Conservation (phyloP, 1,284 basidiomycete genomes). For the Kalmanozyma brasiliensis region DNA sequence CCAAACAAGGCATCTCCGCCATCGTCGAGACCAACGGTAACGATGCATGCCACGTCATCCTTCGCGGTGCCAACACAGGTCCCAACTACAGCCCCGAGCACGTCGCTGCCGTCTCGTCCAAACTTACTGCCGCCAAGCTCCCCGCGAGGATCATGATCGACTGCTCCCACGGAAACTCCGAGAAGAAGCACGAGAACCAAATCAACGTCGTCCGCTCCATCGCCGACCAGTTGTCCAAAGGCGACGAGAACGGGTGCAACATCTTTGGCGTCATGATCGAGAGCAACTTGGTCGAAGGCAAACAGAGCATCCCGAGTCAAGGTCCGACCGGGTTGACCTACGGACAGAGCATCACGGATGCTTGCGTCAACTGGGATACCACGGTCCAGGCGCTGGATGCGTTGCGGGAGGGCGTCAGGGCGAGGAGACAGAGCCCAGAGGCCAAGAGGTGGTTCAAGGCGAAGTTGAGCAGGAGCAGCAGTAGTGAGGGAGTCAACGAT, state of each 20-base stretch:
- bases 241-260: conserved; percentile 66
- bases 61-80: conserved; percentile 65
- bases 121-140: conserved; percentile 52
- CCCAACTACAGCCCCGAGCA: conserved; percentile 64
- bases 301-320: conserved; percentile 57
- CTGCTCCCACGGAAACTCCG: conserved; percentile 82
- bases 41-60: conserved; percentile 66
- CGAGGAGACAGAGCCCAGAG: conserved; percentile 35
- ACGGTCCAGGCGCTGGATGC: conserved; percentile 59
- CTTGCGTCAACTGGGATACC: conserved; percentile 64
- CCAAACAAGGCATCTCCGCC: conserved; percentile 78
- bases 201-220: conserved; percentile 72
- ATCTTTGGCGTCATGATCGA: conserved; percentile 99
- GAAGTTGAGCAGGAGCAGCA: conserved; percentile 16
- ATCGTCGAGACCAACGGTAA: conserved; percentile 68
- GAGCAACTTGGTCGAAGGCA: conserved; percentile 80
- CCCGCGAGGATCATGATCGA: conserved; percentile 72
- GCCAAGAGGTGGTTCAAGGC: conserved; percentile 38
- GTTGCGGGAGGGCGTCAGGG: conserved; percentile 52
- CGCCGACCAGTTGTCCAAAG: conserved; percentile 67
- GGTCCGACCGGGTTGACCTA: conserved; percentile 57
- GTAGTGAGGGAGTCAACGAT: conserved; percentile 45
- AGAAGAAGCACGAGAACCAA: conserved; percentile 74
- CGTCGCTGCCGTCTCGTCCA: conserved; percentile 44
- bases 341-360: conserved; percentile 64